A percentile compares a stretch with the other conserved stretches of the same genome.
phyloP scores from a whole-genome alignment of 169 alveolate genomes.

The Plasmodium gonderi region DNA sequence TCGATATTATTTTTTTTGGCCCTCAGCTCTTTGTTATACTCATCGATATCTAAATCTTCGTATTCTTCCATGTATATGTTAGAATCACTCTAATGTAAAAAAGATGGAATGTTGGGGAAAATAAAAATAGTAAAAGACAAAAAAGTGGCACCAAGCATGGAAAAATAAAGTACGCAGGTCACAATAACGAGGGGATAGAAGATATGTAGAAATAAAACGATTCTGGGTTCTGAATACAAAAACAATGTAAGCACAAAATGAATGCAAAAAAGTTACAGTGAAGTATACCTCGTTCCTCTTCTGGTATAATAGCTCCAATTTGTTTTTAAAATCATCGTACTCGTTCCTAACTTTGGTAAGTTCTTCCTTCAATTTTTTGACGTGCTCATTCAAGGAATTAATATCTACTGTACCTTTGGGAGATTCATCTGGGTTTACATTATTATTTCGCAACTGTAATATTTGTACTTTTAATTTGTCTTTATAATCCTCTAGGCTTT shows the following conservation, averaged over 20 bases:
- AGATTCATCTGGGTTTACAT: constrained; percentile 52
- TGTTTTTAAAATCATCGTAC: constrained; percentile 68
- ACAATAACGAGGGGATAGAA: too few relatives aligned
- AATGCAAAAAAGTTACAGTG: neutral
- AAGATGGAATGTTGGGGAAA: neutral
- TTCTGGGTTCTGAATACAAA: neutral
- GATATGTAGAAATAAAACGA: too few relatives aligned
- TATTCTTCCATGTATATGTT: constrained; percentile 69
- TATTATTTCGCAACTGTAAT: constrained; percentile 55
- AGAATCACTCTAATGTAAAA: constrained; percentile 21
- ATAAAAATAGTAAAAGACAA: neutral
- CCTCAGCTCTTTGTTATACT: constrained; percentile 32
- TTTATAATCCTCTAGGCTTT: constrained; percentile 49
- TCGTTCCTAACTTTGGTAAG: constrained; percentile 52
- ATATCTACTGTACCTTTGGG: constrained; percentile 24
- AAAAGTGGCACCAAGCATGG: neutral
- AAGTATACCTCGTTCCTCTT: constrained; percentile 67
- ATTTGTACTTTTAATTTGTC: constrained; percentile 54
- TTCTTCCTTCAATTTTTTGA: constrained; percentile 61
- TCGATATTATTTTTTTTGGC: constrained; percentile 30
- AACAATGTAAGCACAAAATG: neutral
- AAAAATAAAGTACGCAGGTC: too few relatives aligned
- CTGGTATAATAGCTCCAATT: constrained; percentile 60
- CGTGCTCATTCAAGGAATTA: constrained; percentile 57
- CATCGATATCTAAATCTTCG: constrained; percentile 69